These are phyloP conservation scores for Calonectria fujianensis DNA, from an alignment of 2,329 filamentous ascomycete species.

Conservation along the genomic window DNA sequence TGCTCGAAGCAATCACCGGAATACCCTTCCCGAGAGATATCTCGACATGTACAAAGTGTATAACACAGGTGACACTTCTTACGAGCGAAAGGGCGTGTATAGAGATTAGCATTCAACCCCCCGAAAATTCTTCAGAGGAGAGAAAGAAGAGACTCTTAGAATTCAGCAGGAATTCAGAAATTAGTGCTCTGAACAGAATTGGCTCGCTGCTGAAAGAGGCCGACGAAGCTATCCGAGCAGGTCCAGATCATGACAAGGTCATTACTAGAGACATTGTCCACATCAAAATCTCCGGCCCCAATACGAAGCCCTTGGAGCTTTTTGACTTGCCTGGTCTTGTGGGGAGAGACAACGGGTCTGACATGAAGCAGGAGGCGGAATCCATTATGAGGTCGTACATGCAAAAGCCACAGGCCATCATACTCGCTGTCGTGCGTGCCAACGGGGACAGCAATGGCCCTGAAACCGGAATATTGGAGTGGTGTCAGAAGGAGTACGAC, in stretches of 20 bases:
- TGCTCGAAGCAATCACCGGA: conserved; percentile 77
- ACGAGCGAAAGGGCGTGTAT: conserved; percentile 53
- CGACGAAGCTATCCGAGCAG: conserved; percentile 66
- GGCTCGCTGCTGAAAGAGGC: conserved; percentile 62
- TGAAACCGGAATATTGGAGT: neutral
- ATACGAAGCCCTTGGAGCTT: conserved; percentile 63
- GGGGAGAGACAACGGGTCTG: conserved; percentile 58
- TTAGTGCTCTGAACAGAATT: neutral
- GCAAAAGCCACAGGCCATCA: conserved; percentile 63
- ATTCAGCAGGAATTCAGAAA: neutral
- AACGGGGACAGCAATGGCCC: conserved; percentile 57
- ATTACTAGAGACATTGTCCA: conserved; percentile 53
- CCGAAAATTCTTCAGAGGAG: neutral
- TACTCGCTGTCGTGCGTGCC: conserved; percentile 66
- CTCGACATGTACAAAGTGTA: conserved; percentile 76
- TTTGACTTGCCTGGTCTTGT: conserved; percentile 69
- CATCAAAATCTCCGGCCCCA: conserved; percentile 50
- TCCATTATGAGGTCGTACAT: conserved; percentile 65
- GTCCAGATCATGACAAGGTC: neutral
- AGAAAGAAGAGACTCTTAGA: neutral
- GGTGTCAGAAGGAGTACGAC: conserved; percentile 9
- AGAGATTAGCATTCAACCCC: conserved; percentile 51
- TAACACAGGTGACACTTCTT: conserved; percentile 66
- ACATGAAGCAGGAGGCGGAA: conserved; percentile 58
- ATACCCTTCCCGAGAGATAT: conserved; percentile 75